A percentile compares a stretch with the other conserved stretches of the same genome.
These are phyloP conservation scores for Pseudozyma sp. DNA, from an alignment of 1,284 basidiomycete genomes.

Conservation along the genomic window DNA sequence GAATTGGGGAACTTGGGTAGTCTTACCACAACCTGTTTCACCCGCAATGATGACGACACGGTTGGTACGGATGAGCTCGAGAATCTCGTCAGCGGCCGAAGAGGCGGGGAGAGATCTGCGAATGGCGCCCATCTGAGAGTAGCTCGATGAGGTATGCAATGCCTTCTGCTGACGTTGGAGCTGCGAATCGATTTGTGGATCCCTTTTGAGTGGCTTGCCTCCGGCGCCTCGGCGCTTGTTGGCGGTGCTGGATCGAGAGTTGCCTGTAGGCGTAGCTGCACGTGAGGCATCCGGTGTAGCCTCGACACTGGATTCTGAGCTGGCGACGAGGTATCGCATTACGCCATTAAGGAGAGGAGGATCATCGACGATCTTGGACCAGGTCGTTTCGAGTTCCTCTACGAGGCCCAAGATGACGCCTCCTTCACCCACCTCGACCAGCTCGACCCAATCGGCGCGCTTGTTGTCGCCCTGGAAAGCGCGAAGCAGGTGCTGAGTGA, in stretches of 20 bases:
- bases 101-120: constrained; percentile 78
- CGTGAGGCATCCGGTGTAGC: constrained; percentile 16
- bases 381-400: constrained; percentile 75
- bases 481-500: constrained; percentile 74
- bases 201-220: constrained; percentile 62
- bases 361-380: constrained; percentile 59
- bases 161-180: constrained; percentile 75
- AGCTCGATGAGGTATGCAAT: constrained; percentile 81
- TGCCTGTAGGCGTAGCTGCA: constrained; percentile 15
- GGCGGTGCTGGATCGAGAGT: constrained; percentile 5
- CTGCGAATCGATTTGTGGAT: constrained; percentile 73
- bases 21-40: constrained; percentile 85
- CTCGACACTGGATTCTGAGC: constrained; percentile 20
- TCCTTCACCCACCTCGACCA: constrained; percentile 77
- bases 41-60: constrained; percentile 53
- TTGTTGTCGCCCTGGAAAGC: constrained; percentile 53
- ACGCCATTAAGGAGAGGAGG: constrained; percentile 66
- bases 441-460: constrained; percentile 72
- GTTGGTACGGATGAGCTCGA: constrained; percentile 39
- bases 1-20: constrained; percentile 84
- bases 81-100: constrained; percentile 81
- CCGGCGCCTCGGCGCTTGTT: constrained; percentile 9
- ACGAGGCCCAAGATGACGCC: constrained; percentile 82
- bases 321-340: constrained; percentile 56
- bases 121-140: constrained; percentile 76